Evolutionary conservation across 306 rosid genomes (phyloP), one percentile per base, ranked within the genome.

Genomic region (Acacia crassicarpa): DNA sequence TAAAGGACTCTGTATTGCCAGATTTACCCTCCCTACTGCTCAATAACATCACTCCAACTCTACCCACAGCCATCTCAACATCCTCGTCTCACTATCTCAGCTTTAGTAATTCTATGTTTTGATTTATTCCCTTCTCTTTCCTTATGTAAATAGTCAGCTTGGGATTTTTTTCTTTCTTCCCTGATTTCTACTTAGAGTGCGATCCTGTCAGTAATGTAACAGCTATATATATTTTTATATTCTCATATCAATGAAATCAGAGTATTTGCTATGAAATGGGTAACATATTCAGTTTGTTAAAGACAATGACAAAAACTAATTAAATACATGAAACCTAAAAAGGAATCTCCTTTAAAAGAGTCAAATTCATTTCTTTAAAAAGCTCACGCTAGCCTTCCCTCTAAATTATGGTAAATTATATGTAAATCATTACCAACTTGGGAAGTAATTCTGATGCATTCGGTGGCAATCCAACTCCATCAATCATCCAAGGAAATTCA

Each of bases 391-490:
- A 63, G 11, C 41, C 69, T 30, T 9, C 10, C 41, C 17, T 30
- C 40, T 63, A 30, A 30, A 30, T 63, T 25, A 13, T 63, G n/a
- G 41, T 30, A 49, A 49, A 74, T 33, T 49, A 75, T 77, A 54
- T 20, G 69, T 44, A 35, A 72, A 80, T 77, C 38, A 74, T 81
- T 93, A 95, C 98, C 98, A 95, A 69, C 86, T 91, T 91, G 72
- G 91, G 89, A 72, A 93, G 97, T 89, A 95, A 91, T 70, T 87
- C 91, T 62, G 89, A 88, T 32, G 98, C 95, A 87, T 91, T 84
- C 35, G 88, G 82, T 53, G 98, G 95, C 78, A 95, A 84, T 78
- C 98, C 98, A 76, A 93, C 94, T 89, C 98, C 98, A 88, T 95
- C 98, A 83, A 82, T 74, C 98, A 93, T 91, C 98, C 98, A 95